Conservation (phyloP, 2,329 filamentous ascomycete species). For the Zalaria sp. region DNA sequence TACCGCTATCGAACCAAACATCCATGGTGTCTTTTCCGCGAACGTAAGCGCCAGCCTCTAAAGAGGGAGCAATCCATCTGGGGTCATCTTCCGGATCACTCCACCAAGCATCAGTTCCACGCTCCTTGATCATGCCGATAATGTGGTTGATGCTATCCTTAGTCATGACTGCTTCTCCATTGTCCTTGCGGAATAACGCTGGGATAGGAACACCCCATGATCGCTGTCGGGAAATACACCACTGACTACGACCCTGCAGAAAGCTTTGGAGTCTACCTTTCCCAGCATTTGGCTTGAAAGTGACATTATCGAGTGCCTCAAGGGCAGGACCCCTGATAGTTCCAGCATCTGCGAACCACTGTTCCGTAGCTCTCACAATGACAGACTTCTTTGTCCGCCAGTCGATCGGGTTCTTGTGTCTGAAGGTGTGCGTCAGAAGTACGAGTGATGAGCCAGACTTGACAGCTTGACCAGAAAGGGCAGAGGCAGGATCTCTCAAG, state of each 20-base stretch:
- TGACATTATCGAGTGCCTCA: slow-evolving; percentile 52
- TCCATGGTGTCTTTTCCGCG: slow-evolving; percentile 95
- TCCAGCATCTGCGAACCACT: slow-evolving; percentile 93
- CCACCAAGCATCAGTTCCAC: slow-evolving; percentile 91
- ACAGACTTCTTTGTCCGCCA: slow-evolving; percentile 93
- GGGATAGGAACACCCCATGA: slow-evolving; percentile 97
- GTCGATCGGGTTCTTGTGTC: slow-evolving; percentile 94
- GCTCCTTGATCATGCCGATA: slow-evolving; percentile 59
- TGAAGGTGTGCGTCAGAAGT: slow-evolving; percentile 54
- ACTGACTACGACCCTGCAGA: slow-evolving; percentile 75
- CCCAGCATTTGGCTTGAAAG: slow-evolving; percentile 65
- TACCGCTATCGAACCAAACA: slow-evolving; percentile 98
- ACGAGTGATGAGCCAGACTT: slow-evolving; percentile 29
- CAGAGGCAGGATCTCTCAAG: slow-evolving; percentile 31
- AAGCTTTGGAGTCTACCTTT: slow-evolving; percentile 70
- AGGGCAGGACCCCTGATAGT: slow-evolving; percentile 66
- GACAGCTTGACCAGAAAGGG: slow-evolving; percentile 15
- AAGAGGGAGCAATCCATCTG: slow-evolving; percentile 57
- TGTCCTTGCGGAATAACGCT: slow-evolving; percentile 59
- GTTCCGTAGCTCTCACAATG: slow-evolving; percentile 80
- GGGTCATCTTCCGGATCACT: slow-evolving; percentile 62
- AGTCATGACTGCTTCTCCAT: slow-evolving; percentile 56
- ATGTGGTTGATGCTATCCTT: slow-evolving; percentile 72
- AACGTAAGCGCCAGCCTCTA: slow-evolving; percentile 44
- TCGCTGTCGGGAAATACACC: slow-evolving; percentile 94